Evolutionary conservation across 331 rosid genomes (phyloP).

Genomic region (Pyrus hybrid): DNA sequence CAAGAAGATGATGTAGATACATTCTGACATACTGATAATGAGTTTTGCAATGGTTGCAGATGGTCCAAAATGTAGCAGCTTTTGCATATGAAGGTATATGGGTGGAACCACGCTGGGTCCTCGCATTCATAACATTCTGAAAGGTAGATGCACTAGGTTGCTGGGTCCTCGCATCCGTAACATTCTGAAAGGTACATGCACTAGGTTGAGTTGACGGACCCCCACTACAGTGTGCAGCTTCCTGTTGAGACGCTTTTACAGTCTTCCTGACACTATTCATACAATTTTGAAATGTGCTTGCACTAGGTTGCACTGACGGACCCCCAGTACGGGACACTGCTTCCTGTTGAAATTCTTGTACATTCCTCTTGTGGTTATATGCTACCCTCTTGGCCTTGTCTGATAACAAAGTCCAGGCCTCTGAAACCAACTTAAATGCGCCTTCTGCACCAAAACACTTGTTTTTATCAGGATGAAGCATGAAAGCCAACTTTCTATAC

Average conservation of each 20-base stretch:
- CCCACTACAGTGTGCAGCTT: neutral
- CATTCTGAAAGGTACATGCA: too few relatives aligned
- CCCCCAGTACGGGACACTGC: neutral
- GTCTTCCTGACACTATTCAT: neutral
- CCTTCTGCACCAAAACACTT: constrained; percentile 39
- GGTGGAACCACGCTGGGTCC: constrained; percentile 19
- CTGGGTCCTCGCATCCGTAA: neutral
- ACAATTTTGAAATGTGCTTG: constrained; percentile 16
- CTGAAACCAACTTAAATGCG: constrained; percentile 37
- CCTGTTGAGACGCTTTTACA: neutral
- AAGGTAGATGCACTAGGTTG: constrained; percentile 11
- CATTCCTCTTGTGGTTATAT: constrained; percentile 19
- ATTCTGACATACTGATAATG: constrained; percentile 87
- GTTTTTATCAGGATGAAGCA: constrained; percentile 45
- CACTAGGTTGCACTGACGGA: constrained; percentile 8
- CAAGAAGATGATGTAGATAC: constrained; percentile 76
- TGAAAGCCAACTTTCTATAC: constrained; percentile 27
- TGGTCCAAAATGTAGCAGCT: constrained; percentile 86
- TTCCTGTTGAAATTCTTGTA: constrained; percentile 10
- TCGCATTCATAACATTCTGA: constrained; percentile 12
- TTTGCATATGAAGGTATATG: constrained; percentile 39
- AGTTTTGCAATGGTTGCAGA: constrained; percentile 76
- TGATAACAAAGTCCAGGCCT: constrained; percentile 36
- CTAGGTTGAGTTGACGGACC: neutral
- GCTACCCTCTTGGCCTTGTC: constrained; percentile 21